Percentiles rank a stretch among this genome's conserved stretches.
Evolutionary conservation across 257 asterid genomes (phyloP).

Genomic region (Solanum appendiculatum): DNA sequence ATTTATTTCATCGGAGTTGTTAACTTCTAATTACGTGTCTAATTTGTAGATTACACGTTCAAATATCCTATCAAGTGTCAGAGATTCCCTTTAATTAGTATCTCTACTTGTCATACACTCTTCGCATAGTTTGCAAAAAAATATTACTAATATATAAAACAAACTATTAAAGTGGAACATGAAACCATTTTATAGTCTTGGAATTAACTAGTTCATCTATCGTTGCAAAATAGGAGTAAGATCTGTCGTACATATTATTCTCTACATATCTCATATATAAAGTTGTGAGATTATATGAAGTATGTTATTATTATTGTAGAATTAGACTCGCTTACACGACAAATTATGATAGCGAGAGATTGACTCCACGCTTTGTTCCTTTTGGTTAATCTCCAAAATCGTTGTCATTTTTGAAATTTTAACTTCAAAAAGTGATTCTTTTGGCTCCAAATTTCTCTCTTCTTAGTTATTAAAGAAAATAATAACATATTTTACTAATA

Average conservation of each 20-base stretch:
- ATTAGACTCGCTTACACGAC: no score
- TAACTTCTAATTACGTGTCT: not conserved
- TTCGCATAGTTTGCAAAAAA: not conserved
- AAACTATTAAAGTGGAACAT: not conserved
- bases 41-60: not conserved
- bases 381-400: not conserved
- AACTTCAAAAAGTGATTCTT: no score
- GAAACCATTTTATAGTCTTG: no score
- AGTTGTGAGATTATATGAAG: not conserved
- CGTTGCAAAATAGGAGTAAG: not conserved
- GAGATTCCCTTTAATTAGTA: not conserved
- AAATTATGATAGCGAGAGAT: no score
- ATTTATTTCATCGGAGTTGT: not conserved
- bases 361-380: no score
- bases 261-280: no score
- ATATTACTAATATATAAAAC: not conserved
- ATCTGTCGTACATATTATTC: no score
- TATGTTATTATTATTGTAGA: no score
- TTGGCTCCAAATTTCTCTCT: not conserved
- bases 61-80: not conserved
- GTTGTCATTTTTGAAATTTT: no score
- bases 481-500: no score
- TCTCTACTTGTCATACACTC: not conserved
- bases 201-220: not conserved
- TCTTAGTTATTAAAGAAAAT: no score